Conservation (phyloP, 306 rosid genomes). For the Adenanthera pavonina region DNA sequence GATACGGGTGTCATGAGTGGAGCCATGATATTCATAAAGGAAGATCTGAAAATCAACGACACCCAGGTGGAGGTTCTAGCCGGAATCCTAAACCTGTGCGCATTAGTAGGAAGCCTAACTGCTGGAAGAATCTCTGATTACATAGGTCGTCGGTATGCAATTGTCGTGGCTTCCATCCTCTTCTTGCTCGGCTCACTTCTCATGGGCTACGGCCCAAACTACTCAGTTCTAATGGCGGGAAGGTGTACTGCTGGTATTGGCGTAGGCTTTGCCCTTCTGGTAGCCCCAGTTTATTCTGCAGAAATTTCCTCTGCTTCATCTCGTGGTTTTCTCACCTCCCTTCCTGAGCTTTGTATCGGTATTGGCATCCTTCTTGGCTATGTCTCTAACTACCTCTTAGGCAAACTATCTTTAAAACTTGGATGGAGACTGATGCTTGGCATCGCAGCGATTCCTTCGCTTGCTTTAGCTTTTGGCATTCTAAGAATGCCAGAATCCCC, state of each 20-base stretch:
- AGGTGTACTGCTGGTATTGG: constrained; percentile 80
- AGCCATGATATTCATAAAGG: constrained; percentile 85
- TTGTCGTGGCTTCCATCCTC: constrained; percentile 54
- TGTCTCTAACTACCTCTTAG: constrained; percentile 63
- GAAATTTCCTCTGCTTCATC: constrained; percentile 75
- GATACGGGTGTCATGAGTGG: constrained; percentile 98
- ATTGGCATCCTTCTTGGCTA: constrained; percentile 79
- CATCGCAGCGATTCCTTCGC: constrained; percentile 70
- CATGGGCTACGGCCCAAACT: constrained; percentile 87
- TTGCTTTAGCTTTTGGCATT: constrained; percentile 53
- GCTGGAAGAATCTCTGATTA: constrained; percentile 82
- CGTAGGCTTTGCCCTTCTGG: constrained; percentile 83
- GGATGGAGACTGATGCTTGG: constrained; percentile 97
- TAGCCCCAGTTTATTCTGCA: constrained; percentile 87
- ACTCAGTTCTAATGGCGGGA: constrained; percentile 60
- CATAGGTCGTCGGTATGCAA: constrained; percentile 87
- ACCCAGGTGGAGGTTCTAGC: constrained; percentile 72
- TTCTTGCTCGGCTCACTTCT: constrained; percentile 73
- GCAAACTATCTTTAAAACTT: constrained; percentile 53
- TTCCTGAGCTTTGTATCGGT: constrained; percentile 79
- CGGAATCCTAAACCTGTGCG: constrained; percentile 78
- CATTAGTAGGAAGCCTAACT: constrained; percentile 61
- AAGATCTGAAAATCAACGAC: constrained; percentile 73
- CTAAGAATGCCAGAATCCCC: constrained; percentile 89
- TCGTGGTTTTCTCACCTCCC: constrained; percentile 68